A percentile compares a stretch with the other conserved stretches of the same genome.
These are phyloP conservation scores for Naganishia vaughanmartiniae DNA, from an alignment of 768 basidiomycete species.

Conservation along the genomic window DNA sequence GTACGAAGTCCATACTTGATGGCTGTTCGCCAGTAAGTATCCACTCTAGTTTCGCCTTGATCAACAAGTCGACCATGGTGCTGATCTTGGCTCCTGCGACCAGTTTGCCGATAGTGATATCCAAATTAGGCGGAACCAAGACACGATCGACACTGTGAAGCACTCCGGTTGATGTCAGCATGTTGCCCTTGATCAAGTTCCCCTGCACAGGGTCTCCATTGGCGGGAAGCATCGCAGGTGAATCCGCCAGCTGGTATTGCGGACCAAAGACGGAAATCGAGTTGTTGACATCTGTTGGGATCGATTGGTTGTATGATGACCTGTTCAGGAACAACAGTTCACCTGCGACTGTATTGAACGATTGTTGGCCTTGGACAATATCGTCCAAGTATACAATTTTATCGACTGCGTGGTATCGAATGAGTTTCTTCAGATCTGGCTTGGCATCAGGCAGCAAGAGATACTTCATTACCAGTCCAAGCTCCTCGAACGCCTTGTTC, in stretches of 20 bases:
- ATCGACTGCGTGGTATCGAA: constrained; percentile 81
- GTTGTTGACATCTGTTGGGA: constrained; percentile 43
- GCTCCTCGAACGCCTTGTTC: constrained; percentile 80
- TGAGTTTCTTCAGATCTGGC: constrained; percentile 73
- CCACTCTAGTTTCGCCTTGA: constrained; percentile 86
- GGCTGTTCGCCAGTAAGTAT: constrained; percentile 68
- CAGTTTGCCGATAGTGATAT: constrained; percentile 84
- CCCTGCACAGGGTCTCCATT: constrained; percentile 53
- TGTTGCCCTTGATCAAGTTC: constrained; percentile 54
- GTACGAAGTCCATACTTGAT: not conserved
- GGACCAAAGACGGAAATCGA: constrained; percentile 34
- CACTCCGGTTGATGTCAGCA: constrained; percentile 82
- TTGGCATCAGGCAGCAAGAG: constrained; percentile 72
- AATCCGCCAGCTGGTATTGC: constrained; percentile 3
- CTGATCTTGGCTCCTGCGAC: constrained; percentile 77
- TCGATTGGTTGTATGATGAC: constrained; percentile 36
- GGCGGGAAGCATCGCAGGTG: constrained; percentile 35
- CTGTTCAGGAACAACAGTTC: constrained; percentile 72
- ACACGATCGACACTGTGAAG: constrained; percentile 71
- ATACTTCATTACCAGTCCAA: constrained; percentile 85
- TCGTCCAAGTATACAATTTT: constrained; percentile 69
- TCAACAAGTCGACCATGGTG: constrained; percentile 80
- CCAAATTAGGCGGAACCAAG: constrained; percentile 74
- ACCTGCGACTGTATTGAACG: constrained; percentile 76
- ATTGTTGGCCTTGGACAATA: constrained; percentile 36